Percentiles rank a stretch among this genome's conserved stretches.
These are phyloP conservation scores for Penicillium nordicum DNA, from an alignment of 2,329 filamentous ascomycete genomes.

Conservation along the genomic window DNA sequence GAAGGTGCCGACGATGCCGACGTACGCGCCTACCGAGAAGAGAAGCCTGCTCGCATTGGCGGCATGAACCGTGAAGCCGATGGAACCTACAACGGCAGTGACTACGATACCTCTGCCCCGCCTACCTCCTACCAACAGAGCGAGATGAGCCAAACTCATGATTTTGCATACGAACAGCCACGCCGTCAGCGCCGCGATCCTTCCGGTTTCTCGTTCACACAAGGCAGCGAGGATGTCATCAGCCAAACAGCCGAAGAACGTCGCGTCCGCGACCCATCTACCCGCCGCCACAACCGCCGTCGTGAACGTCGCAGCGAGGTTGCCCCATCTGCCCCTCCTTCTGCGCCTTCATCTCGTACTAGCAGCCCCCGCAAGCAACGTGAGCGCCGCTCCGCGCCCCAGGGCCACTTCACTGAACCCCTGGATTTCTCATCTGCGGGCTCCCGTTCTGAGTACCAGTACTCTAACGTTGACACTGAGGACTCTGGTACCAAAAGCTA, in stretches of 20 bases:
- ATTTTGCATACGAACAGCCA: conserved; percentile 36
- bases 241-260: conserved; percentile 40
- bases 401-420: conserved; percentile 43
- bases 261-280: conserved; percentile 27
- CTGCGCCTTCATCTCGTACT: conserved; percentile 31
- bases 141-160: conserved; percentile 48
- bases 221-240: conserved; percentile 46
- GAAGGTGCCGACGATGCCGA: conserved; percentile 64
- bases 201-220: conserved; percentile 49
- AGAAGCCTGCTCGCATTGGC: conserved; percentile 81
- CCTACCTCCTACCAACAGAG: conserved; percentile 51
- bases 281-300: conserved; percentile 31
- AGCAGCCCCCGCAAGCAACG: conserved; percentile 36
- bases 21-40: conserved; percentile 78
- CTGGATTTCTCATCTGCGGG: conserved; percentile 42
- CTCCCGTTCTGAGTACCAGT: conserved; percentile 40
- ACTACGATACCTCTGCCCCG: conserved; percentile 61
- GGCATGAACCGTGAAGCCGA: conserved; percentile 82
- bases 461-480: conserved; percentile 42
- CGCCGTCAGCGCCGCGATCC: conserved; percentile 26
- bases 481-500: conserved; percentile 54
- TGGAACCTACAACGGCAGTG: conserved; percentile 76
- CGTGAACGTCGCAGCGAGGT: conserved; percentile 27
- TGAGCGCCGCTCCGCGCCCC: conserved; percentile 32
- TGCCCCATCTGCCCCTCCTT: conserved; percentile 13